Conservation (phyloP, 2,329 filamentous ascomycete species). For the Diplodia sapinea region DNA sequence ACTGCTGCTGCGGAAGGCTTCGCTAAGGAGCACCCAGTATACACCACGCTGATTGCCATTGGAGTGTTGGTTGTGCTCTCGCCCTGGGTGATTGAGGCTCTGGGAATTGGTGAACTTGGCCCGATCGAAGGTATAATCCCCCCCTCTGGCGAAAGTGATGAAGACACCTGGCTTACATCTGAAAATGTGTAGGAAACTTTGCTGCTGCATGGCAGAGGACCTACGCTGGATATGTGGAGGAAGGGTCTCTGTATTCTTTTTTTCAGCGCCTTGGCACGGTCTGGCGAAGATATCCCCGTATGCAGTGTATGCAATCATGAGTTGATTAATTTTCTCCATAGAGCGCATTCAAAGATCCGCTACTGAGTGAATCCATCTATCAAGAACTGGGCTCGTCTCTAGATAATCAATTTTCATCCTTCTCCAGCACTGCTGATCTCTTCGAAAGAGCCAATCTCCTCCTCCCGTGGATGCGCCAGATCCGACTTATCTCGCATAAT, state of each 20-base stretch:
- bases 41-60: not conserved
- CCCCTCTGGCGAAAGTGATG: no score
- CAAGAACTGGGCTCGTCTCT: no score
- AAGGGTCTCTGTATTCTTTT: not conserved
- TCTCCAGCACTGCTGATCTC: not conserved
- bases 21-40: not conserved
- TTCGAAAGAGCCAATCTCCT: not conserved
- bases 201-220: slow-evolving; percentile 3
- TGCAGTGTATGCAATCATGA: no score
- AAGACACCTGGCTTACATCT: not conserved
- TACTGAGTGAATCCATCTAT: no score
- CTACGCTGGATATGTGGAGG: not conserved
- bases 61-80: not conserved
- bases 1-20: not conserved
- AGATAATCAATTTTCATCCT: not conserved
- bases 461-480: not conserved
- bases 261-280: slow-evolving; percentile 1
- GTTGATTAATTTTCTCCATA: not conserved
- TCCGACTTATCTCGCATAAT: not conserved
- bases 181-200: not conserved
- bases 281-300: not conserved
- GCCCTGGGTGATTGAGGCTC: not conserved
- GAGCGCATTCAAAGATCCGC: no score
- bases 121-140: not conserved
- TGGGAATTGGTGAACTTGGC: not conserved